Evolutionary conservation across 208 protist species (phyloP).

Genomic region (Crithidia bombi): DNA sequence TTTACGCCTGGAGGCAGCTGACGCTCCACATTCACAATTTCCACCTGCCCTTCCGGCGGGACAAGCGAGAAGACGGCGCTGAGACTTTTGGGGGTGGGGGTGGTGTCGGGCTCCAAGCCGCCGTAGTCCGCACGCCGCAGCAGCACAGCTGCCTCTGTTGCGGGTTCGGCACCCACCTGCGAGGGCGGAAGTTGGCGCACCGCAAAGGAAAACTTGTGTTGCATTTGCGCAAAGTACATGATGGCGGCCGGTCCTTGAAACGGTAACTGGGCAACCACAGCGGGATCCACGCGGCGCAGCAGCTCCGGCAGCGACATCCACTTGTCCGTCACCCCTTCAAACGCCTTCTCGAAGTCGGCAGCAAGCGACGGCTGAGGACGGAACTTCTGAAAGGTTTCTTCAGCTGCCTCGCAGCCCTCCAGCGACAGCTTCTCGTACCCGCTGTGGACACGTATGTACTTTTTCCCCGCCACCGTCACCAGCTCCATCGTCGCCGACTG

Average conservation of each 20-base stretch:
- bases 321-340: slow-evolving; percentile 55
- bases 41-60: slow-evolving; percentile 55
- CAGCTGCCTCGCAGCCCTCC: slow-evolving; percentile 62
- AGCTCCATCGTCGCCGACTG: slow-evolving; percentile 65
- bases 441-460: slow-evolving; percentile 81
- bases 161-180: neutral
- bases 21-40: slow-evolving; percentile 43
- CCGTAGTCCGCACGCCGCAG: slow-evolving; percentile 65
- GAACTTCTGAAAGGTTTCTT: slow-evolving; percentile 57
- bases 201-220: slow-evolving; percentile 88
- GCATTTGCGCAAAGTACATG: slow-evolving; percentile 92
- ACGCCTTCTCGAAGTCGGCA: slow-evolving; percentile 44
- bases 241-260: slow-evolving; percentile 67
- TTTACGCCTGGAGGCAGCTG: slow-evolving; percentile 38
- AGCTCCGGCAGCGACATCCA: slow-evolving; percentile 87
- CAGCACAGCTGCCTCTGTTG: slow-evolving; percentile 57
- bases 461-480: slow-evolving; percentile 53
- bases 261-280: slow-evolving; percentile 57
- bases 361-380: slow-evolving; percentile 34
- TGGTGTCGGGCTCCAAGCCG: slow-evolving; percentile 66
- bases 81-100: slow-evolving; percentile 72
- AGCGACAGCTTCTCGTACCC: slow-evolving; percentile 70
- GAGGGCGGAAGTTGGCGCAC: slow-evolving; percentile 26
- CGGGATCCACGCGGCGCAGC: slow-evolving; percentile 56
- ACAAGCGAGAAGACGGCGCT: slow-evolving; percentile 61